A percentile compares a stretch with the other conserved stretches of the same genome.
These are phyloP conservation scores for Lachnellula subtilissima DNA, from an alignment of 2,329 filamentous ascomycete species.

Conservation along the genomic window DNA sequence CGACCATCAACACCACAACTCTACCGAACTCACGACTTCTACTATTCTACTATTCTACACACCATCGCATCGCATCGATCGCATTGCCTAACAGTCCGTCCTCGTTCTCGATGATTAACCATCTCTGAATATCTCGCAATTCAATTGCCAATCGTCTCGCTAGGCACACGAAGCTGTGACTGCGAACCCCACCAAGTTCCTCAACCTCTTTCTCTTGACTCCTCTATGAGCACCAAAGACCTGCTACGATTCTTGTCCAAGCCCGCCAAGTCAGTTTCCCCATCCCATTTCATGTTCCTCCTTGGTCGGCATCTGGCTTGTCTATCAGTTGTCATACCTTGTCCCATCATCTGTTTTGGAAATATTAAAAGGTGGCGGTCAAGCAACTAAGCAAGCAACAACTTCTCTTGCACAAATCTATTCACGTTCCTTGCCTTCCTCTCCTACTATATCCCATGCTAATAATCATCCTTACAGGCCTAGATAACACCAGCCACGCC, in stretches of 20 bases:
- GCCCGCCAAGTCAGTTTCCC: constrained; percentile 74
- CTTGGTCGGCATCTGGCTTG: neutral
- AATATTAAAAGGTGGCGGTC: neutral
- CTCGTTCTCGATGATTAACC: neutral
- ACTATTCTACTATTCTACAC: neutral
- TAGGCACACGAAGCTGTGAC: constrained; percentile 21
- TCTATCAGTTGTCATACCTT: neutral
- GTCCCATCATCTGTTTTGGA: neutral
- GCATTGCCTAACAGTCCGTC: too few species aligned
- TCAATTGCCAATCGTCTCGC: constrained; percentile 15
- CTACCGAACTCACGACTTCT: neutral
- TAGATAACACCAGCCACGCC: constrained; percentile 54
- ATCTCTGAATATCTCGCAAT: neutral
- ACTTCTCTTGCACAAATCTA: too few species aligned
- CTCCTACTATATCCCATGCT: neutral
- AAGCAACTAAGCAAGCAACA: neutral
- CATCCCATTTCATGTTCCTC: neutral
- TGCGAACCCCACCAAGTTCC: constrained; percentile 2
- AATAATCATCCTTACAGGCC: constrained; percentile 39
- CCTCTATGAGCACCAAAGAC: constrained; percentile 88
- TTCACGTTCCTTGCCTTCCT: neutral
- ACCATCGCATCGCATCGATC: neutral
- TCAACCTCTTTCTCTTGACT: constrained; percentile 18
- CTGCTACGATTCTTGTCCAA: constrained; percentile 90
- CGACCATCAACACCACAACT: neutral